Evolutionary conservation across 1,139 yeast species (phyloP).

Genomic region (Hanseniaspora gamundiae): DNA sequence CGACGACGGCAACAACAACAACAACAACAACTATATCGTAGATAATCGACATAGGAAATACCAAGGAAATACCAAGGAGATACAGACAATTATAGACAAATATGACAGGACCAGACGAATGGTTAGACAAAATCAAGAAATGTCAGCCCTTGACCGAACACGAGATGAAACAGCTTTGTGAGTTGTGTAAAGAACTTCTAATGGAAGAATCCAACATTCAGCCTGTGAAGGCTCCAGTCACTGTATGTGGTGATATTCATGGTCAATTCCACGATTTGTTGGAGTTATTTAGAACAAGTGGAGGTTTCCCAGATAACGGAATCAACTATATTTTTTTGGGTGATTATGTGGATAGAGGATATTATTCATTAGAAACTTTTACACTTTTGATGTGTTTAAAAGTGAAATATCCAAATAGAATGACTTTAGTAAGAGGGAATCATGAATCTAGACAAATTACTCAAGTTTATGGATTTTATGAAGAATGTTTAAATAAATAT

Average conservation of each 20-base stretch:
- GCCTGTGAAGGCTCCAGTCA: slow-evolving; percentile 95
- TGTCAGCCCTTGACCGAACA: slow-evolving; percentile 82
- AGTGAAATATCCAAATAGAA: slow-evolving; percentile 74
- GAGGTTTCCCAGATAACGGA: slow-evolving; percentile 70
- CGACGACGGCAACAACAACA: no score
- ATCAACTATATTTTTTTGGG: slow-evolving; percentile 78
- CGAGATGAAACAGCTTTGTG: slow-evolving; percentile 95
- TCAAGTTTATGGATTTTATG: slow-evolving; percentile 88
- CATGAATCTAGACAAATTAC: slow-evolving; percentile 94
- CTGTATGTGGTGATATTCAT: slow-evolving; percentile 97
- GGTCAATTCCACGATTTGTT: slow-evolving; percentile 94
- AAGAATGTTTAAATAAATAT: slow-evolving; percentile 83
- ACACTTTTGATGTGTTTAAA: slow-evolving; percentile 83
- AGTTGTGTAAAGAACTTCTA: slow-evolving; percentile 73
- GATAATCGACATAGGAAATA: no score
- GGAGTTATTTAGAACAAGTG: slow-evolving; percentile 83
- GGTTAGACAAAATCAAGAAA: slow-evolving; percentile 89
- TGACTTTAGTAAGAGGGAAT: slow-evolving; percentile 84
- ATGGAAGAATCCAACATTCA: slow-evolving; percentile 95
- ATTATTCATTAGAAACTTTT: slow-evolving; percentile 84
- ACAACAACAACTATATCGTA: not conserved
- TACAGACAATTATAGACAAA: not conserved
- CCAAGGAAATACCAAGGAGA: no score
- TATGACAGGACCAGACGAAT: slow-evolving; percentile 68
- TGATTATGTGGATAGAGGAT: slow-evolving; percentile 95